Evolutionary conservation across 2,329 filamentous ascomycete genomes (phyloP).

Genomic region (Cercospora beticola): DNA sequence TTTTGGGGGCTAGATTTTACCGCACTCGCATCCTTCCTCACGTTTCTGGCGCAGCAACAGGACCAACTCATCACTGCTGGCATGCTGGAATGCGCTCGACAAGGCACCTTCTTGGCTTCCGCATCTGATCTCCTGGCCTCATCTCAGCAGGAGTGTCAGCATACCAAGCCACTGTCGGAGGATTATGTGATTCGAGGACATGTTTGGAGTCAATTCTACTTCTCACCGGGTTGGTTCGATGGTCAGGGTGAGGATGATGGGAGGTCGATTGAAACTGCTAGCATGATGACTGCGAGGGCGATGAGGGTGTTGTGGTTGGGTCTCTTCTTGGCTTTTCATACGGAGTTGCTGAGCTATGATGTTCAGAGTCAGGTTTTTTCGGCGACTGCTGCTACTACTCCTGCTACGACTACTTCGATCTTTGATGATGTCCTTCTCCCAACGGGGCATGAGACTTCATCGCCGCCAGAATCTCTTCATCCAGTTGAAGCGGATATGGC

Average conservation of each 20-base stretch:
- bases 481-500: slow-evolving; percentile 17
- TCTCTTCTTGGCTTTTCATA: slow-evolving; percentile 31
- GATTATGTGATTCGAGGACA: slow-evolving; percentile 67
- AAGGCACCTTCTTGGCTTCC: slow-evolving; percentile 42
- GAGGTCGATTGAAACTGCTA: slow-evolving; percentile 23
- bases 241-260: slow-evolving; percentile 66
- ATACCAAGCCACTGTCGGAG: slow-evolving; percentile 61
- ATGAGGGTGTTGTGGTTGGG: slow-evolving; percentile 33
- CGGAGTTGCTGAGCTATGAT: slow-evolving; percentile 26
- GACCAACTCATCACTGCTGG: slow-evolving; percentile 38
- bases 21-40: slow-evolving; percentile 53
- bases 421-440: neutral
- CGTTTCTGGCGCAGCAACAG: slow-evolving; percentile 47
- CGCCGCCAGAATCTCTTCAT: neutral
- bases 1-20: slow-evolving; percentile 54
- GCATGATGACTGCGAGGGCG: slow-evolving; percentile 19
- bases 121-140: neutral
- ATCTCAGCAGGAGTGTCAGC: slow-evolving; percentile 9
- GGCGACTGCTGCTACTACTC: slow-evolving; percentile 5
- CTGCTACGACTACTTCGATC: neutral
- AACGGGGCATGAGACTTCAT: neutral
- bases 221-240: slow-evolving; percentile 60
- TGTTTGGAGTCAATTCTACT: slow-evolving; percentile 60
- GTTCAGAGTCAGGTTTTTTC: slow-evolving; percentile 23
- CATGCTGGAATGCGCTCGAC: slow-evolving; percentile 36